A percentile compares a stretch with the other conserved stretches of the same genome.
Conservation (phyloP, 495 filamentous ascomycete species). For the Tuber microsphaerosporum region DNA sequence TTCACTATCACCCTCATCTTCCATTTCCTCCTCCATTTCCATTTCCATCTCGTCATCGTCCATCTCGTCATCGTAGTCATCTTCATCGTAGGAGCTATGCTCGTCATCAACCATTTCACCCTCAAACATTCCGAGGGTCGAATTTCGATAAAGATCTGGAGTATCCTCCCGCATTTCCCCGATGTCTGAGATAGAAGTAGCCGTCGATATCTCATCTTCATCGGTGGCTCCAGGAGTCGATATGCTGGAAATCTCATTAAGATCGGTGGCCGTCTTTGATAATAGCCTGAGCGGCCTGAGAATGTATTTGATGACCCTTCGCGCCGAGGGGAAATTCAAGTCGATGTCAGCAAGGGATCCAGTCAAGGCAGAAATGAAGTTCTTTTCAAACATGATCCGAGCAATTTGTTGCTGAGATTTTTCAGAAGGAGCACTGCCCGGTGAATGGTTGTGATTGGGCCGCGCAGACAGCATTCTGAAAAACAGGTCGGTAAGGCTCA, state of each 20-base stretch:
- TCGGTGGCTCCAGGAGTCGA: slow-evolving; percentile 60
- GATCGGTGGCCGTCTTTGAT: slow-evolving; percentile 73
- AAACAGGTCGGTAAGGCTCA: slow-evolving; percentile 83
- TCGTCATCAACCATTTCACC: slow-evolving; percentile 81
- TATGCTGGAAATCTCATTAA: slow-evolving; percentile 73
- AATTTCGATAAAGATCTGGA: slow-evolving; percentile 93
- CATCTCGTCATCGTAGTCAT: slow-evolving; percentile 83
- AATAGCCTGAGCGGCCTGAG: slow-evolving; percentile 78
- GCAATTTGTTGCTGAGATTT: slow-evolving; percentile 65
- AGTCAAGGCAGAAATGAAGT: slow-evolving; percentile 80
- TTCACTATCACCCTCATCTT: slow-evolving; percentile 64
- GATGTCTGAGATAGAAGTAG: slow-evolving; percentile 80
- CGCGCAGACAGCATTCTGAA: slow-evolving; percentile 79
- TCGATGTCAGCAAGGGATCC: slow-evolving; percentile 93
- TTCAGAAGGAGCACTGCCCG: slow-evolving; percentile 42
- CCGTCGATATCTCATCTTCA: slow-evolving; percentile 82
- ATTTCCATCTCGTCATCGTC: slow-evolving; percentile 51
- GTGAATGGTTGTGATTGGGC: slow-evolving; percentile 52
- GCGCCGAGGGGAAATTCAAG: slow-evolving; percentile 85
- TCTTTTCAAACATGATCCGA: slow-evolving; percentile 96
- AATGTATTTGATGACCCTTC: slow-evolving; percentile 92
- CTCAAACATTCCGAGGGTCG: slow-evolving; percentile 89
- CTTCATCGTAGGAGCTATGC: slow-evolving; percentile 64
- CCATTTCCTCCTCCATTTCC: slow-evolving; percentile 67
- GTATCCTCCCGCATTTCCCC: slow-evolving; percentile 91